These are phyloP conservation scores for Alternaria atra DNA, from an alignment of 2,329 filamentous ascomycete species.

Conservation along the genomic window DNA sequence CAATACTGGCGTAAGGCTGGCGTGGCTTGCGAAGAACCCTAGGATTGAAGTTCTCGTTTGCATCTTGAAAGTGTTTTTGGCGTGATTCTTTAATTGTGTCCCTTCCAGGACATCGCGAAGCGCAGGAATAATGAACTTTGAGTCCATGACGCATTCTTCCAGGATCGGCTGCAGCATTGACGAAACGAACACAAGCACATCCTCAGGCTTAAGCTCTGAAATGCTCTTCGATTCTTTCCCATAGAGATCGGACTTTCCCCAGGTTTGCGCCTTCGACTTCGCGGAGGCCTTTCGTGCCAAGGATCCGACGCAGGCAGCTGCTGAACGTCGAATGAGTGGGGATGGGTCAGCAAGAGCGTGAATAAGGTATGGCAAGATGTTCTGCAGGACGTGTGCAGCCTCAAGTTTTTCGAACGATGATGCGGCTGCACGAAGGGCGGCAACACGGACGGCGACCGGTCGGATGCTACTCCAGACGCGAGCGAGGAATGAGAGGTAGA, in stretches of 20 bases:
- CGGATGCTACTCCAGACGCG: slow-evolving; percentile 77
- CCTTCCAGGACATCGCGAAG: slow-evolving; percentile 70
- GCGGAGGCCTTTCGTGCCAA: slow-evolving; percentile 29
- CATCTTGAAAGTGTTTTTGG: slow-evolving; percentile 61
- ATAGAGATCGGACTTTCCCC: slow-evolving; percentile 63
- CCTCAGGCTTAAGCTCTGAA: slow-evolving; percentile 68
- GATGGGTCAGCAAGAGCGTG: slow-evolving; percentile 78
- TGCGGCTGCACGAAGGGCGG: slow-evolving; percentile 69
- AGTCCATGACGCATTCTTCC: slow-evolving; percentile 87
- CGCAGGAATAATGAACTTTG: slow-evolving; percentile 71
- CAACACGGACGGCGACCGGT: slow-evolving; percentile 72
- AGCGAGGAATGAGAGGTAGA: slow-evolving; percentile 79
- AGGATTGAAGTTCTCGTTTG: slow-evolving; percentile 71
- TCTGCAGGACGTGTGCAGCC: slow-evolving; percentile 73
- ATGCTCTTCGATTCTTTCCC: slow-evolving; percentile 61
- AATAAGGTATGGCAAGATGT: slow-evolving; percentile 82
- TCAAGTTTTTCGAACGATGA: slow-evolving; percentile 42
- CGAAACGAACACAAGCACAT: slow-evolving; percentile 64
- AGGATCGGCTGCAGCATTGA: slow-evolving; percentile 76
- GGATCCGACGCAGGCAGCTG: slow-evolving; percentile 68
- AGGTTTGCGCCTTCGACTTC: slow-evolving; percentile 25
- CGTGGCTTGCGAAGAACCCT: slow-evolving; percentile 77
- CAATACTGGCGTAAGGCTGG: slow-evolving; percentile 72
- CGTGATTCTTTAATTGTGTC: slow-evolving; percentile 49
- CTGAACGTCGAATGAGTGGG: slow-evolving; percentile 77